Evolutionary conservation across 352 stramenopile species (phyloP).

Genomic region (Halophytophthora polymorphica): DNA sequence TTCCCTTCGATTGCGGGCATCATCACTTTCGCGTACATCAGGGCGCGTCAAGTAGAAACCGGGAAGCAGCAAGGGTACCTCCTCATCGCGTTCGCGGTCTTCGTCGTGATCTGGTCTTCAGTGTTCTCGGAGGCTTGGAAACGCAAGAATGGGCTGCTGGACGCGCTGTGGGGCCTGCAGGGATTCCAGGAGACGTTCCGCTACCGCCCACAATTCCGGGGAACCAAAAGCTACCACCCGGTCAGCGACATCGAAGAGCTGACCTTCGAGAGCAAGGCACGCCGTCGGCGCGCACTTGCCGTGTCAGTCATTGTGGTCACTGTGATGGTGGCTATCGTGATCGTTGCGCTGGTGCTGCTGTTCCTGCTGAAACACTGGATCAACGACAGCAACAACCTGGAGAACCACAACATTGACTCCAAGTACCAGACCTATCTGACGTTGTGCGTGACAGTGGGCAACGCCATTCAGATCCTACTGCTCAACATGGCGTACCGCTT

Average conservation of each 20-base stretch:
- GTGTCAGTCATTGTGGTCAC: slow-evolving; percentile 65
- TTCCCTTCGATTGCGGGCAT: slow-evolving; percentile 76
- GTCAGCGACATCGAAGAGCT: slow-evolving; percentile 61
- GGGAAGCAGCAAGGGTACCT: slow-evolving; percentile 64
- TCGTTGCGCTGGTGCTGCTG: slow-evolving; percentile 62
- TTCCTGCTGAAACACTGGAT: slow-evolving; percentile 76
- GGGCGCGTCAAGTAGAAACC: slow-evolving; percentile 36
- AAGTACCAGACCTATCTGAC: slow-evolving; percentile 46
- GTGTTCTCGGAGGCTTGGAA: slow-evolving; percentile 89
- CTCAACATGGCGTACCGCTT: slow-evolving; percentile 91
- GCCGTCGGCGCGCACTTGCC: slow-evolving; percentile 48
- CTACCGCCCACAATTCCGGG: slow-evolving; percentile 85
- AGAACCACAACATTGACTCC: slow-evolving; percentile 25
- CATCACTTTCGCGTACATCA: slow-evolving; percentile 66
- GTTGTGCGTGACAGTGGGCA: slow-evolving; percentile 51
- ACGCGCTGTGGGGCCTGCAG: slow-evolving; percentile 80
- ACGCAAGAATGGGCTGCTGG: slow-evolving; percentile 81
- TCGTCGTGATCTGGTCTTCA: slow-evolving; percentile 87
- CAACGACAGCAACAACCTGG: slow-evolving; percentile 41
- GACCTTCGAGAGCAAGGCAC: slow-evolving; percentile 61
- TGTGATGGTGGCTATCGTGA: slow-evolving; percentile 71
- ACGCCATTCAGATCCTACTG: slow-evolving; percentile 91
- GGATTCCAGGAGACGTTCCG: slow-evolving; percentile 67
- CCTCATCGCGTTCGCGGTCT: slow-evolving; percentile 72
- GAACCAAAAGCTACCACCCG: slow-evolving; percentile 69